Base-by-base conservation (phyloP, 2,329 filamentous ascomycete genomes). In the Ophiostoma populinum region DNA sequence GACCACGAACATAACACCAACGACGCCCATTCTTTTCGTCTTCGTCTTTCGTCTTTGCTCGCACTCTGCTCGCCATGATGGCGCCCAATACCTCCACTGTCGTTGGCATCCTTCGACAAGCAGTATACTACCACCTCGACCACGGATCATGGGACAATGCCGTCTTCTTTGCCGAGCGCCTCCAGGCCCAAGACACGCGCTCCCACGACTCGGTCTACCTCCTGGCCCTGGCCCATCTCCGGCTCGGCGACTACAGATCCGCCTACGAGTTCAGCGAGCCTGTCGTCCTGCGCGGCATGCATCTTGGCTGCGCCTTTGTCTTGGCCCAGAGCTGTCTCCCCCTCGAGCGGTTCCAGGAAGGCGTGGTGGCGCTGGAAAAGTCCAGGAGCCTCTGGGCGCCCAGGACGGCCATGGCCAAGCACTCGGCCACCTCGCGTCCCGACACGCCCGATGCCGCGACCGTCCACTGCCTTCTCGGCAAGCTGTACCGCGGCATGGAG, bases 81-180 rank as follows among this genome's bases (percentile, higher is more conserved):
- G 64, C 65, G 39, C 67, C 67, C 24, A 63, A 61, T 38, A 59
- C 53, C 44, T 55, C 59, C 34, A 59, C 61, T 43, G 57, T 68
- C 28, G 61, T 61, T 33, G 57, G 59, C 48, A 57, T 71, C 42
- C 48, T 77, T 39, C 63, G 66, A 48, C 70, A 76, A 53, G 57
- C 67, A 39, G 60, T 77, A 38, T 58, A 75, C 48, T 75, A 77
- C 51, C 71, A 77, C 47, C 74, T 98, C 54, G 90, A 98, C 62
- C 92, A 93, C 52, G 77, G 85, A 50, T 73, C 86, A 24, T 67
- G 80, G 51, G 75, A 86, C 37, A 95, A 92, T 52, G 90, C 90
- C 38, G 74, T 93, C 27, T 98, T 98, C 59, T 82, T 93, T 42
- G 80, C 90, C 40, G 82, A 87, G 50, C 75, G 90, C 44, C 70